A percentile compares a stretch with the other conserved stretches of the same genome.
These are phyloP conservation scores for Penicillium decumbens DNA, from an alignment of 2,329 filamentous ascomycete species.

Conservation along the genomic window DNA sequence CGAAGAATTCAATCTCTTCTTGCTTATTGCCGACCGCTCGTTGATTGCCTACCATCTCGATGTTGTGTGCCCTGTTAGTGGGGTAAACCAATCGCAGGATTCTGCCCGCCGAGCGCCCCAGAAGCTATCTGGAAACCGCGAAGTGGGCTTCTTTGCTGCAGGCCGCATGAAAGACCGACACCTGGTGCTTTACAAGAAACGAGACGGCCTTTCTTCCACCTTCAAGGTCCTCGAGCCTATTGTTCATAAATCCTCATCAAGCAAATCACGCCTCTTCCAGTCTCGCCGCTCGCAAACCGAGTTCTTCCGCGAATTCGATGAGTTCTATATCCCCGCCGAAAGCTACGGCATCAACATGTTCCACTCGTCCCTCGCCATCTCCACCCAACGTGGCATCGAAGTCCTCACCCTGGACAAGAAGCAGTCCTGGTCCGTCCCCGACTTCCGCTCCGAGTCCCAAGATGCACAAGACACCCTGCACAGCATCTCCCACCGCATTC, in stretches of 20 bases:
- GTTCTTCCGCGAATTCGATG: slow-evolving; percentile 96
- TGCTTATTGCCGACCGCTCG: slow-evolving; percentile 85
- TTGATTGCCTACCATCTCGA: slow-evolving; percentile 93
- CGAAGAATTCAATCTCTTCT: slow-evolving; percentile 89
- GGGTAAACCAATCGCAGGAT: slow-evolving; percentile 55
- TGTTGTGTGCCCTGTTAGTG: slow-evolving; percentile 59
- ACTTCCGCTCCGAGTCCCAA: slow-evolving; percentile 62
- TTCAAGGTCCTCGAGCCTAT: slow-evolving; percentile 96
- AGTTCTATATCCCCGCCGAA: slow-evolving; percentile 96
- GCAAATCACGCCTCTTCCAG: slow-evolving; percentile 63
- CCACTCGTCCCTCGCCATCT: slow-evolving; percentile 86
- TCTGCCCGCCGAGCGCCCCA: slow-evolving; percentile 82
- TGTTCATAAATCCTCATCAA: slow-evolving; percentile 84
- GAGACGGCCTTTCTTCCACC: slow-evolving; percentile 83
- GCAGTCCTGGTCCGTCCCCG: slow-evolving; percentile 87
- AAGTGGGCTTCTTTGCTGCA: slow-evolving; percentile 94
- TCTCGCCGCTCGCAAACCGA: slow-evolving; percentile 72
- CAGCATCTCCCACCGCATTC: slow-evolving; percentile 79
- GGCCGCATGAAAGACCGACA: slow-evolving; percentile 96
- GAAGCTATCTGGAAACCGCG: slow-evolving; percentile 76
- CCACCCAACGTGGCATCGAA: slow-evolving; percentile 88
- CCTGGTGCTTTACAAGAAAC: slow-evolving; percentile 94
- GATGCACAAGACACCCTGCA: slow-evolving; percentile 59
- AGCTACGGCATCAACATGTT: slow-evolving; percentile 95
- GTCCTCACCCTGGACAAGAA: slow-evolving; percentile 97